phyloP scores from a whole-genome alignment of 1,284 basidiomycete genomes.

The Crucibulum cyathiforme region DNA sequence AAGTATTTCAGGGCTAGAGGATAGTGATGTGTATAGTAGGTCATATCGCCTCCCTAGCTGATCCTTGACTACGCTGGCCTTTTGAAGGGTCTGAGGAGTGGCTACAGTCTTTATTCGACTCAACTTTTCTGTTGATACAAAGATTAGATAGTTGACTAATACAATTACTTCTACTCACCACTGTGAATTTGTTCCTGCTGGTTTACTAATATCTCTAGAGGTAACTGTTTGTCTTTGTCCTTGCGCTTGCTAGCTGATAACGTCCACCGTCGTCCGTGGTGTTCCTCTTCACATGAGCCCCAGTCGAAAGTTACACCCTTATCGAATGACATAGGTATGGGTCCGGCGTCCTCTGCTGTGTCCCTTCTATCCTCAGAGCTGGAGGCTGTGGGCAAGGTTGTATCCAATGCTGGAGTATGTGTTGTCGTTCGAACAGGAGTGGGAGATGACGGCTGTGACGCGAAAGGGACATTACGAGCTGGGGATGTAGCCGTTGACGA shows the following conservation, averaged over 20 bases:
- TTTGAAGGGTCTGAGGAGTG: slow-evolving; percentile 60
- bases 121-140: slow-evolving; percentile 56
- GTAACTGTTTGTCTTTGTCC: slow-evolving; percentile 56
- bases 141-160: slow-evolving; percentile 9
- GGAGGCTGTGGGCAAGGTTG: slow-evolving; percentile 55
- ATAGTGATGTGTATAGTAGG: slow-evolving; percentile 50
- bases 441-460: slow-evolving; percentile 40
- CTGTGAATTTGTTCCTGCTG: slow-evolving; percentile 56
- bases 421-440: slow-evolving; percentile 29
- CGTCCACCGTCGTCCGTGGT: slow-evolving; percentile 63
- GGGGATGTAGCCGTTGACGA: slow-evolving; percentile 40
- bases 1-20: slow-evolving; percentile 33
- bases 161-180: slow-evolving; percentile 39
- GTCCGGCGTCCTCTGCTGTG: slow-evolving; percentile 33
- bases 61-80: slow-evolving; percentile 69
- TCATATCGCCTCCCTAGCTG: slow-evolving; percentile 70
- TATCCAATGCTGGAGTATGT: slow-evolving; percentile 46
- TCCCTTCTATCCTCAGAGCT: slow-evolving; percentile 63
- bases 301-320: slow-evolving; percentile 75
- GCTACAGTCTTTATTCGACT: slow-evolving; percentile 55
- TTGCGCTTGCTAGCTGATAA: slow-evolving; percentile 64
- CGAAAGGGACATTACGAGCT: slow-evolving; percentile 26
- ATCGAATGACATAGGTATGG: slow-evolving; percentile 67
- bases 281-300: slow-evolving; percentile 63
- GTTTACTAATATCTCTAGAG: slow-evolving; percentile 51